Evolutionary conservation across 2,329 filamentous ascomycete genomes (phyloP), one percentile per base, ranked within the genome.

Genomic region (Sphaerostilbella broomeana): DNA sequence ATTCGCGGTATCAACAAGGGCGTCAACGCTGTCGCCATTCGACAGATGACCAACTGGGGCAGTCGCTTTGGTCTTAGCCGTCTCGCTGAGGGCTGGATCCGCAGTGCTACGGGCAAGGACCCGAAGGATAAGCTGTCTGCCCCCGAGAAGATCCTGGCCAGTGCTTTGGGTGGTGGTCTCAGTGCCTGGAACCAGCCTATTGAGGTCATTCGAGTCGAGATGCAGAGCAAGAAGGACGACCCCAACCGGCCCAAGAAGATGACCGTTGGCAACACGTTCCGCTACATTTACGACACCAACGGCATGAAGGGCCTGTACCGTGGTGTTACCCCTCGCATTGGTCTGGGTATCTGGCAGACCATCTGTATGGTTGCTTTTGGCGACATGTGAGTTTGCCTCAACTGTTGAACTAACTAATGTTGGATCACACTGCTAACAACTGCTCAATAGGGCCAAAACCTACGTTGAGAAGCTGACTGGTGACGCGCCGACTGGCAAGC

Each of bases 41-140:
- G 92, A 57, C 92, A 98, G 72, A 95, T 95, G 74, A 97, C 92
- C 63, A 98, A 98, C 77, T 98, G 92, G 92, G 92, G 92, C 47
- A 90, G 84, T 31, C 83, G 92, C 48, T 98, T 98, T 66, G 92
- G 92, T 63, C 77, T 98, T 50, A 89, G 84, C 53, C 83, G 92
- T 62, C 77, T 95, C 51, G 88, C 88, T 38, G 92, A 98, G 74
- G 79, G 81, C 53, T 84, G 84, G 47, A 97, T 98, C 62, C 83
- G 89, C 57, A 77, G 68, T 45, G 58, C 75, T 43, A 90, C 84
- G 25, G 76, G 79, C 62, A 97, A 98, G 75, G 77, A 81, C 50
- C 71, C 90, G 10, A 72, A 73, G 51, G 79, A 90, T 61, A 88
- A 86, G 72, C 78, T 98, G 48, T 72, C 69, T 51, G 79, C 84